These are phyloP conservation scores for Plasmodium yoelii DNA, from an alignment of 169 alveolate species.

Conservation along the genomic window DNA sequence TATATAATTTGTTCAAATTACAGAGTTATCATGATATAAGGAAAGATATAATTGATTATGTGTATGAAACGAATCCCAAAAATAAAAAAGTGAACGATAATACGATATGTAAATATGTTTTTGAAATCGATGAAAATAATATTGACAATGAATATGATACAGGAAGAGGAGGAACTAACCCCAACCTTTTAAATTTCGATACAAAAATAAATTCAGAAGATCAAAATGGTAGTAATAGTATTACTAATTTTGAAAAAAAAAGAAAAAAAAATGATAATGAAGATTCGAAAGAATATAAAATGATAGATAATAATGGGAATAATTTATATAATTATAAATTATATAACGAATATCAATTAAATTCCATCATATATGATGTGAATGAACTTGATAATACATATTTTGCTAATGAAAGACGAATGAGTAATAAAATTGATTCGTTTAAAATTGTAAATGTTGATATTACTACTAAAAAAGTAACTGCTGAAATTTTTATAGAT, in stretches of 20 bases:
- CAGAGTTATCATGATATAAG: slow-evolving; percentile 92
- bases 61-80: slow-evolving; percentile 84
- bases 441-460: slow-evolving; percentile 56
- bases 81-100: slow-evolving; percentile 59
- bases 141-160: neutral
- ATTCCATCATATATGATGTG: slow-evolving; percentile 54
- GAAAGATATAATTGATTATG: slow-evolving; percentile 89
- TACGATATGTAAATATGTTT: slow-evolving; percentile 55
- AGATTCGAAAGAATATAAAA: no score
- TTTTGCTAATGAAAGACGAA: slow-evolving; percentile 70
- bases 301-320: neutral
- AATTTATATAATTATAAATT: neutral
- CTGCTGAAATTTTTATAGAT: slow-evolving; percentile 60
- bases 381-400: slow-evolving; percentile 62
- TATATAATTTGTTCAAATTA: slow-evolving; percentile 89
- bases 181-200: neutral
- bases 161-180: neutral
- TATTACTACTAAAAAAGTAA: slow-evolving; percentile 38
- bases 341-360: slow-evolving; percentile 67
- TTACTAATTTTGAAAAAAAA: slow-evolving; percentile 6
- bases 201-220: neutral
- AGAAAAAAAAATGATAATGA: slow-evolving; percentile 27
- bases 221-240: neutral
- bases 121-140: slow-evolving; percentile 48
- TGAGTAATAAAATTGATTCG: slow-evolving; percentile 67